Percentiles rank a stretch among this genome's conserved stretches.
Conservation (phyloP, 2,329 filamentous ascomycete genomes). For the Endoconidiophora polonica region DNA sequence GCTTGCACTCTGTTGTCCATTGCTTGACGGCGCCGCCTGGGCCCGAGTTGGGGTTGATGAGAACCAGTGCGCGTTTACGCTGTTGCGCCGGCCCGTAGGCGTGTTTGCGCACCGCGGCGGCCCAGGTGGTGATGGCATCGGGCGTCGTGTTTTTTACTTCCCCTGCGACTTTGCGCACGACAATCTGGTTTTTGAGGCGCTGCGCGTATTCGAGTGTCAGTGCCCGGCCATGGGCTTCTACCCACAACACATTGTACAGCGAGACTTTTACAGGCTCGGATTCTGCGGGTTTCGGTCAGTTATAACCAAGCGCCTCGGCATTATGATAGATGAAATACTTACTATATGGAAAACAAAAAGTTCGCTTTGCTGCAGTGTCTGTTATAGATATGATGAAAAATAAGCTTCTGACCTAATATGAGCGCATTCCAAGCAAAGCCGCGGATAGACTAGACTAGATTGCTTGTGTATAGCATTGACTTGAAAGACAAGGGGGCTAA, state of each 20-base stretch:
- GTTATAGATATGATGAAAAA: background rate
- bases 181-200: constrained; percentile 38
- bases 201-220: constrained; percentile 60
- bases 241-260: constrained; percentile 66
- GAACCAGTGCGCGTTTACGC: constrained; percentile 65
- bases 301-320: background rate
- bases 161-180: constrained; percentile 45
- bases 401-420: background rate
- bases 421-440: background rate
- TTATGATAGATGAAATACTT: background rate
- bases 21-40: constrained; percentile 57
- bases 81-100: constrained; percentile 55
- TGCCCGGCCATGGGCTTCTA: constrained; percentile 40
- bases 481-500: background rate
- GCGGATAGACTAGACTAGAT: background rate
- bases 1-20: constrained; percentile 61
- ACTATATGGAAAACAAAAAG: constrained; percentile 11
- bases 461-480: background rate
- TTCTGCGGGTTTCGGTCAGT: background rate
- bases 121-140: constrained; percentile 41
- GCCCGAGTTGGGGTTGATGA: constrained; percentile 84
- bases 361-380: constrained; percentile 5
- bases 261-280: constrained; percentile 1
- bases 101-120: constrained; percentile 44
- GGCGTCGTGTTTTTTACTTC: constrained; percentile 20